Base-by-base conservation (phyloP, 2,329 filamentous ascomycete species). In the Alternaria alternata region DNA sequence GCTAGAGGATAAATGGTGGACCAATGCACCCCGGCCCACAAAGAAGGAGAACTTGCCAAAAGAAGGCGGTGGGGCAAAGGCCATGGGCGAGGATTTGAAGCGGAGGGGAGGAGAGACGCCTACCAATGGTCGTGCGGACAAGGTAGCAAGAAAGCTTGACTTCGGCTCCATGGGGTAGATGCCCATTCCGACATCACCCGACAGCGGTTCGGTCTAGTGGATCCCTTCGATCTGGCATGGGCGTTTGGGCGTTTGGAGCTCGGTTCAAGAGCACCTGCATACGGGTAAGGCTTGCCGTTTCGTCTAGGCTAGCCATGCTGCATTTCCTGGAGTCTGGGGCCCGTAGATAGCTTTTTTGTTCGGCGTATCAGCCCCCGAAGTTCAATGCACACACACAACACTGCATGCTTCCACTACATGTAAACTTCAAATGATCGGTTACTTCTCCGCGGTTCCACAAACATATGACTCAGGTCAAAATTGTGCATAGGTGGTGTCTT, bases 1-100 rank as follows among this genome's bases (percentile, higher is more conserved):
- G 76, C 84, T 99, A 56, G 84, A 89, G 75, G 94, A 98, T 77
- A 82, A 85, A 48, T 99, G 92, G 89, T 99, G 94, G 93, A 87
- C 87, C 41, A 87, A 86, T 24, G 90, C 95, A 36, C 95, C 95
- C 0, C 88, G 88, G 68, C 94, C 95, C 3, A 96, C 93, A 2
- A 86, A 86, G 62, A 93, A 93, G 71, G 87, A 92, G 73, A 88
- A 95, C 71, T 82, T 99, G 52, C 95, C 95, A 65, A 95, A 94
- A 76, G 85, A 86, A 5, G 90, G 88, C 0, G 91, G 89, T 11
- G 75, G 71, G 1, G 83, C 89, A 60, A 88, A 91, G 70, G 91
- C 91, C 78, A 87, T 95, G 81, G 93, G 87, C 0, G 91, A 91
- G 61, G 94, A 97, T 78, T 81, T 97, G 51, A 93, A 92, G 80